Conservation (phyloP, 140 eudicot genomes). For the Erigeron philadelphicus region DNA sequence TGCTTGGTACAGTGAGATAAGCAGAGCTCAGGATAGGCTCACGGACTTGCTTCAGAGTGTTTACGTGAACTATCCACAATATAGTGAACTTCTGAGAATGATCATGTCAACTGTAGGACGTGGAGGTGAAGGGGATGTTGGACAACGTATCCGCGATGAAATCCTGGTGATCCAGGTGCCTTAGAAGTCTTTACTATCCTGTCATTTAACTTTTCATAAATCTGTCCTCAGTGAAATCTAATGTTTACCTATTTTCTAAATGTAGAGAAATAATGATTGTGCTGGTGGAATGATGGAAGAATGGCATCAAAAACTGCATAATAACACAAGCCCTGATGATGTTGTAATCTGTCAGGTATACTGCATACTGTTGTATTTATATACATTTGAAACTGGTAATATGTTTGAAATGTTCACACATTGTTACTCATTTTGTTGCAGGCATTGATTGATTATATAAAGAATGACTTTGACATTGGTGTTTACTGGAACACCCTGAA, state of each 20-base stretch:
- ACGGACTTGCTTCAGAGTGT: conserved; percentile 88
- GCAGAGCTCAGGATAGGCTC: conserved; percentile 97
- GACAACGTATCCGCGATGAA: conserved; percentile 97
- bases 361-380: conserved; percentile 8
- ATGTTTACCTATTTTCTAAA: conserved; percentile 19
- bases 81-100: conserved; percentile 80
- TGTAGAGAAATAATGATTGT: conserved; percentile 92
- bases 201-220: not conserved
- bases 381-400: conserved; percentile 1
- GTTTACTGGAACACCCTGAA: conserved; percentile 95
- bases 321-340: conserved; percentile 99
- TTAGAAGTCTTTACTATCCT: not conserved
- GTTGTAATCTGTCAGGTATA: conserved; percentile 96
- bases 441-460: conserved; percentile 93
- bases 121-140: conserved; percentile 99
- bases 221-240: conserved; percentile 10
- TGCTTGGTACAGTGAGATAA: conserved; percentile 76
- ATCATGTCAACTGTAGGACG: conserved; percentile 99
- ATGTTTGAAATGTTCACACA: conserved; percentile 2
- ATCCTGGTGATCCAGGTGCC: conserved; percentile 91
- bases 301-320: conserved; percentile 99
- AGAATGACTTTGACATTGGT: conserved; percentile 70
- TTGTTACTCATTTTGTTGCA: conserved; percentile 29
- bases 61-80: conserved; percentile 54
- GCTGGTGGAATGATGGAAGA: conserved; percentile 99